A percentile compares a stretch with the other conserved stretches of the same genome.
phyloP scores from a whole-genome alignment of 1,284 basidiomycete species.

The Phlebopus sp. region DNA sequence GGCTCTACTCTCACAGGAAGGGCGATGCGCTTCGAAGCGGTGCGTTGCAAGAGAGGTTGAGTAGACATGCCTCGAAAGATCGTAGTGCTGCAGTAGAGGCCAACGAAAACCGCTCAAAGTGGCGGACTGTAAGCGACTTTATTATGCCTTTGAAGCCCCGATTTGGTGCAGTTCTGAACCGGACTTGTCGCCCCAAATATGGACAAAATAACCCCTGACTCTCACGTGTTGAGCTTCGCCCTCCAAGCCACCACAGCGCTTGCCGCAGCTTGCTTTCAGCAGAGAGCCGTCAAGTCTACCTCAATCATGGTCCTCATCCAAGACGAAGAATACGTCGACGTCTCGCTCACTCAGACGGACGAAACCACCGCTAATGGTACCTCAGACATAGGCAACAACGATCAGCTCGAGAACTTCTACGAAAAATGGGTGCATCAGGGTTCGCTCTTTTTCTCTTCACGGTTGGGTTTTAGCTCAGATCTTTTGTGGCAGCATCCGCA shows the following conservation, averaged over 20 bases:
- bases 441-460: conserved; percentile 24
- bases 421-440: conserved; percentile 54
- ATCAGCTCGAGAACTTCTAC: conserved; percentile 40
- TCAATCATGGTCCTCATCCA: conserved; percentile 13
- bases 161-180: background rate
- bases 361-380: too few species aligned
- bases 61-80: conserved; percentile 68
- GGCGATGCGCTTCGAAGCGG: conserved; percentile 92
- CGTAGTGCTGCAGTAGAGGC: too few species aligned
- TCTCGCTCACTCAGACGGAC: conserved; percentile 4
- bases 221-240: too few species aligned
- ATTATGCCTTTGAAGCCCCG: too few species aligned
- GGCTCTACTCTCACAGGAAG: conserved; percentile 93
- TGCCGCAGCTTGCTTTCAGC: too few species aligned
- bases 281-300: background rate
- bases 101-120: conserved; percentile 19
- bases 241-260: too few species aligned
- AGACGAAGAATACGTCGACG: conserved; percentile 29
- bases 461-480: background rate
- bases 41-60: conserved; percentile 95
- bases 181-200: background rate
- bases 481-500: conserved; percentile 46
- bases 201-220: conserved; percentile 23
- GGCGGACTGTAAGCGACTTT: too few species aligned
- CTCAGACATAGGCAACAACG: background rate